These are phyloP conservation scores for Hippophae gyantsensis DNA, from an alignment of 306 rosid genomes.

Conservation along the genomic window DNA sequence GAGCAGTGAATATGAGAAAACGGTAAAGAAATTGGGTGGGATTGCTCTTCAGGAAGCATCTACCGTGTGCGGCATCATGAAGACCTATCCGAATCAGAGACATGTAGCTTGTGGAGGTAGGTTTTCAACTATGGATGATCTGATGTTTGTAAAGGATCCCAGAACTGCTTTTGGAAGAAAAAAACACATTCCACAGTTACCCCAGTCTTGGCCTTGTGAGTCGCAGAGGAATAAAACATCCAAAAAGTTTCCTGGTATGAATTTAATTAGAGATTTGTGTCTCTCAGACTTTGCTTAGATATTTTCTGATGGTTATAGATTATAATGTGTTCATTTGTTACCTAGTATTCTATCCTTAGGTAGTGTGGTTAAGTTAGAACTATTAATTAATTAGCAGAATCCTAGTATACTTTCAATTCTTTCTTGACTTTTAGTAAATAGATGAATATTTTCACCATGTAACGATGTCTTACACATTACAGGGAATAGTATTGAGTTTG, in stretches of 20 bases:
- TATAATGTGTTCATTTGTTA: not conserved
- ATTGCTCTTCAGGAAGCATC: slow-evolving; percentile 80
- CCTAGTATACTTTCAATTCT: not conserved
- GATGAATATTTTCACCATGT: not conserved
- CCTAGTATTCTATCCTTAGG: not conserved
- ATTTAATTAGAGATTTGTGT: slow-evolving; percentile 6
- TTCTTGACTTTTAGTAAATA: not conserved
- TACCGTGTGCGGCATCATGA: slow-evolving; percentile 53
- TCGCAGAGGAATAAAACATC: slow-evolving; percentile 55
- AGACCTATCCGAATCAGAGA: slow-evolving; percentile 41
- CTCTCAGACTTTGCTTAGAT: slow-evolving; percentile 1
- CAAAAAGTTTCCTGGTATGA: slow-evolving; percentile 57
- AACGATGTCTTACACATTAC: not conserved
- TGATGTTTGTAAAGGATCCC: slow-evolving; percentile 46
- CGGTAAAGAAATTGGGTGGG: slow-evolving; percentile 63
- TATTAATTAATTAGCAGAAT: not conserved
- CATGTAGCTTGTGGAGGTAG: not conserved
- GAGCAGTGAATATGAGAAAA: slow-evolving; percentile 42
- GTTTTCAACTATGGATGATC: slow-evolving; percentile 5
- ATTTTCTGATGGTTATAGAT: not conserved
- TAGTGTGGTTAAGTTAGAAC: not conserved
- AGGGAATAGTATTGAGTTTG: not conserved
- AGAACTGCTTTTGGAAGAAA: slow-evolving; percentile 42
- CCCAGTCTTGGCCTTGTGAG: slow-evolving; percentile 71
- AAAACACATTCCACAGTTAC: slow-evolving; percentile 45